A percentile compares a stretch with the other conserved stretches of the same genome.
Evolutionary conservation across 495 filamentous ascomycete species (phyloP).

Genomic region (Tuber brumale): DNA sequence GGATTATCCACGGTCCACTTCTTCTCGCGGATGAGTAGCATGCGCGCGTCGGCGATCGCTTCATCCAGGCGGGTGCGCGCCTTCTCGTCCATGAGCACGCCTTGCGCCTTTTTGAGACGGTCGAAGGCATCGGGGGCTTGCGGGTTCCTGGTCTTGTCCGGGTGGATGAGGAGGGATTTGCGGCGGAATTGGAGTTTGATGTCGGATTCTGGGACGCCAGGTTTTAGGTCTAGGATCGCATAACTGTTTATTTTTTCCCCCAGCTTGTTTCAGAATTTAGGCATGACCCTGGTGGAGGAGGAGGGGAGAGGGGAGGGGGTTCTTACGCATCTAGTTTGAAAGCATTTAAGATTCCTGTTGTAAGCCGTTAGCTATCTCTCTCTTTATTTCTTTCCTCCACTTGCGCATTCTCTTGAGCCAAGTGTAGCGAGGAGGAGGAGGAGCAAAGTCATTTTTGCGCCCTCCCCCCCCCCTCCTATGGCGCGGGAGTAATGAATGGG

Average conservation of each 20-base stretch:
- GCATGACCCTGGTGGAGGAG: neutral
- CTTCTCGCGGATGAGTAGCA: conserved; percentile 84
- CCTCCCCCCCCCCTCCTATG: neutral
- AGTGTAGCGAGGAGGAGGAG: neutral
- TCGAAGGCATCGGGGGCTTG: conserved; percentile 93
- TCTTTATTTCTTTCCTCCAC: neutral
- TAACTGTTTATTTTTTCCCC: conserved; percentile 52
- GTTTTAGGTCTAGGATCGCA: conserved; percentile 90
- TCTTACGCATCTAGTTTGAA: conserved; percentile 82
- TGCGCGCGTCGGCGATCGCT: conserved; percentile 89
- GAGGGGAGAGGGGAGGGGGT: conserved; percentile 10
- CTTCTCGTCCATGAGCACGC: conserved; percentile 87
- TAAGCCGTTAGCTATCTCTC: conserved; percentile 4
- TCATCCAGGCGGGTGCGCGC: conserved; percentile 79
- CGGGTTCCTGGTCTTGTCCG: conserved; percentile 92
- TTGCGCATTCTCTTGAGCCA: neutral
- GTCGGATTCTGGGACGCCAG: conserved; percentile 89
- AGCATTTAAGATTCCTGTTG: conserved; percentile 63
- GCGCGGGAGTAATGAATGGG: neutral
- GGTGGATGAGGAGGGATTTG: conserved; percentile 96
- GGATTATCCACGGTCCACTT: conserved; percentile 85
- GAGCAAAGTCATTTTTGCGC: neutral
- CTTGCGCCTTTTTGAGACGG: conserved; percentile 89
- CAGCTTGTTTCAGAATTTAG: conserved; percentile 11
- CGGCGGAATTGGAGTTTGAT: conserved; percentile 91